Base-by-base conservation (phyloP, 805 yeast genomes). In the Lipomyces lipofer region DNA sequence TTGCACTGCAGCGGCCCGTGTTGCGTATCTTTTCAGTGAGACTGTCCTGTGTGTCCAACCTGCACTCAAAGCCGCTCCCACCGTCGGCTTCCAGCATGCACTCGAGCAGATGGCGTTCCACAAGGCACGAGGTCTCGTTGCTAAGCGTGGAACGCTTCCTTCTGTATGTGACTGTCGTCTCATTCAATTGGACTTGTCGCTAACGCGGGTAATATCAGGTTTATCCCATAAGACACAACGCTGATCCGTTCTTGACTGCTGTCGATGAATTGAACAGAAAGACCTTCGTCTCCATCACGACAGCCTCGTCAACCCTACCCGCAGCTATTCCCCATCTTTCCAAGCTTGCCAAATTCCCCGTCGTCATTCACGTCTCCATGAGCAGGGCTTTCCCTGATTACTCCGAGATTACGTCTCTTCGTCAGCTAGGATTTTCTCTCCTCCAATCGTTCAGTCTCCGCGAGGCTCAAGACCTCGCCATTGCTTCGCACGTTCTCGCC, bases 321-420 rank as follows among this genome's bases (percentile, higher is more conserved):
- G 74, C 76, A 38, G 78, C 80, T 53, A 73, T 89, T 50, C 89
- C 95, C 13, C 76, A 76, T 49, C 73, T 89, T 44, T 63, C 68
- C 39, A 63, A 66, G 53, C 73, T 82, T 63, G 63, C 69, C 7
- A 56, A 62, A 27, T 58, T 66, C 17, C 72, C 80, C 1, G 75
- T 80, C 25, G 84, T 85, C n/a, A 69, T 86, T 50, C 86, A 84
- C 64, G 82, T 83, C 42, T 58, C 63, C 17, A 47, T 64, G 43
- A 45, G 49, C 52, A 45, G 59, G 35, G 40, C 46, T 12, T 69
- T 75, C 50, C 76, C 77, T 58, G 96, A 90, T 68, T 88, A 76
- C 70, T 81, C 86, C 25, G 73, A 80, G 13, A 78, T 88, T 25
- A 75, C 92, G n/a, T 78, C 88, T 6, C 74, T 86, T 62, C 83